Percentiles rank a stretch among this genome's conserved stretches.
Evolutionary conservation across 192 early-diverging fungal species (phyloP).

Genomic region (Backusella tarrabulga): DNA sequence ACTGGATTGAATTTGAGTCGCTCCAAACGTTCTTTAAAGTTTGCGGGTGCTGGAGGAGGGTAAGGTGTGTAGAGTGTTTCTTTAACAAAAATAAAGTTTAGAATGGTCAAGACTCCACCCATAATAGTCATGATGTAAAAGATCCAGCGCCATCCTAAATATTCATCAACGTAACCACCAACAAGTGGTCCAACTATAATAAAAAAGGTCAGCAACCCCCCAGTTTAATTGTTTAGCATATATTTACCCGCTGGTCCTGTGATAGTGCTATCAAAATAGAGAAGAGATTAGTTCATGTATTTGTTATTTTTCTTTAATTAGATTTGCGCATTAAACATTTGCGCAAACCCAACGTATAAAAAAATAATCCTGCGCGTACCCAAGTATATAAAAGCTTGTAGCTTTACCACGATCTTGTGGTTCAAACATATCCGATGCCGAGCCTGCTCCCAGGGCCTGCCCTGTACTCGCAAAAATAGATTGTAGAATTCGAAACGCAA

Average conservation of each 20-base stretch:
- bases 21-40: neutral
- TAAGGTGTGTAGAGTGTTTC: slow-evolving; percentile 45
- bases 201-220: too few relatives aligned
- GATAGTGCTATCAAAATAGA: slow-evolving; percentile 24
- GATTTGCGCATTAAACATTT: neutral
- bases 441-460: slow-evolving; percentile 30
- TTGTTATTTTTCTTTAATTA: neutral
- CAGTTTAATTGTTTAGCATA: too few relatives aligned
- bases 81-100: slow-evolving; percentile 50
- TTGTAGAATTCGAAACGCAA: slow-evolving; percentile 36
- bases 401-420: slow-evolving; percentile 30
- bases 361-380: slow-evolving; percentile 12
- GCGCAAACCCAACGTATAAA: neutral
- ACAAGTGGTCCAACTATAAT: slow-evolving; percentile 27
- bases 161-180: slow-evolving; percentile 38
- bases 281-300: neutral
- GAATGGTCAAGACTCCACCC: slow-evolving; percentile 47
- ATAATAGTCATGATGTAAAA: slow-evolving; percentile 61
- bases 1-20: slow-evolving; percentile 23
- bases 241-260: slow-evolving; percentile 24
- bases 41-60: neutral
- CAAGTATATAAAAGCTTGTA: slow-evolving; percentile 26
- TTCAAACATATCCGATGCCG: slow-evolving; percentile 35
- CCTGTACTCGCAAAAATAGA: slow-evolving; percentile 29
- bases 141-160: slow-evolving; percentile 41